phyloP scores from a whole-genome alignment of 305 asterid genomes.

The Rubia tinctorum region DNA sequence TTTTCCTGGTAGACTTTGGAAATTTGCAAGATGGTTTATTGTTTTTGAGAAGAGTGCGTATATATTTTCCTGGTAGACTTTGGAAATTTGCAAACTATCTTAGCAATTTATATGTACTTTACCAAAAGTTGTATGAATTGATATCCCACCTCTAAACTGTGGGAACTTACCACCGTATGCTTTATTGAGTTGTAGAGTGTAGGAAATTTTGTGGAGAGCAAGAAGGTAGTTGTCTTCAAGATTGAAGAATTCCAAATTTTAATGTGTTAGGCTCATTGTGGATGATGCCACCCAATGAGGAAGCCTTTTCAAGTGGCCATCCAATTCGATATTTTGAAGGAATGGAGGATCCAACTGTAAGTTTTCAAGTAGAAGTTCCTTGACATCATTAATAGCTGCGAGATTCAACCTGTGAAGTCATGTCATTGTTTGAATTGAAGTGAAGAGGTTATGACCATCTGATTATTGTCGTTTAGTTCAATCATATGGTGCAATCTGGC shows the following conservation, averaged over 20 bases:
- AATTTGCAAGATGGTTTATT: too few relatives aligned
- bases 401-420: slow-evolving; percentile 16
- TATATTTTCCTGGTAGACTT: too few relatives aligned
- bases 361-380: slow-evolving; percentile 18
- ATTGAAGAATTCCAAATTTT: slow-evolving; percentile 12
- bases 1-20: too few relatives aligned
- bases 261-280: slow-evolving; percentile 13
- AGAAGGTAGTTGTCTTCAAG: slow-evolving; percentile 14
- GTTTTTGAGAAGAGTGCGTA: too few relatives aligned
- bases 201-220: slow-evolving; percentile 16
- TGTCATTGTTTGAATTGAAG: slow-evolving; percentile 17
- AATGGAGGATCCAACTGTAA: slow-evolving; percentile 15
- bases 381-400: neutral
- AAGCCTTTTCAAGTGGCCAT: slow-evolving; percentile 15
- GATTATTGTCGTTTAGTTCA: too few relatives aligned
- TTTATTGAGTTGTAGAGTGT: slow-evolving; percentile 20
- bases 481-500: too few relatives aligned
- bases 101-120: neutral
- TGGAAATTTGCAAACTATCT: neutral
- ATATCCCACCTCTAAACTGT: slow-evolving; percentile 14
- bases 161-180: slow-evolving; percentile 19
- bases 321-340: slow-evolving; percentile 20
- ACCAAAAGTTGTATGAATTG: neutral
- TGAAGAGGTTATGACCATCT: slow-evolving; percentile 17
- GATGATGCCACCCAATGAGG: slow-evolving; percentile 24